Base-by-base conservation (phyloP, 768 basidiomycete species). In the Tulasnella sp. region DNA sequence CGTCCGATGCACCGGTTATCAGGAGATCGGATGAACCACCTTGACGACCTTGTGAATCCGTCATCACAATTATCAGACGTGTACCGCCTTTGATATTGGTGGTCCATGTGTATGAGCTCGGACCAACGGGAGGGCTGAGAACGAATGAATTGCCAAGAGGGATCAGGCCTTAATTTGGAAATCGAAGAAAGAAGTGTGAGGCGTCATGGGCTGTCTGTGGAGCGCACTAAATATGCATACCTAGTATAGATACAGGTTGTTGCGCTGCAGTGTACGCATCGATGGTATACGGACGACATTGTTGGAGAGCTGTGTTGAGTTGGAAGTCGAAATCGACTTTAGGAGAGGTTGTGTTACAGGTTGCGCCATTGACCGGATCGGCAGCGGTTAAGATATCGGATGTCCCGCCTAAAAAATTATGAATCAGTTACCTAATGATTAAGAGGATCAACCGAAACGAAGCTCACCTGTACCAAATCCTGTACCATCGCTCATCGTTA, bases 401-500 rank as follows among this genome's bases (percentile, higher is more conserved):
- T 16, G 45, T 46, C n/a, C 55, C 55, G 2, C 53, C 54, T 51
- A 40, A n/a, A n/a, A 31, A 28, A 10, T 25, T 28, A 51, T 8
- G 37, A 47, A 31, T 47, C 25, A 47, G 45, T 19, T n/a, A 47
- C 10, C 8, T 13, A 43, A 15, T 15, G 40, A 9, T 10, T 34
- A 10, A 19, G 49, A n/a, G n/a, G n/a, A n/a, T n/a, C n/a, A n/a
- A n/a, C 29, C 47, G 19, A 33, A 29, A 41, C 24, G n/a, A 19
- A 22, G 24, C 49, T 10, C 19, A 51, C 49, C 49, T 19, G 55
- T 31, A 29, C 54, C 55, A 28, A 54, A 46, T 19, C 53, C 53
- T 16, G 55, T 46, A 8, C 29, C 37, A 40, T 56, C 55, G 22
- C 56, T 57, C 54, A 56, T 44, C 13, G 45, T 47, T 16, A 56